Evolutionary conservation across 2,329 filamentous ascomycete species (phyloP).

Genomic region (Fusarium sambucinum): DNA sequence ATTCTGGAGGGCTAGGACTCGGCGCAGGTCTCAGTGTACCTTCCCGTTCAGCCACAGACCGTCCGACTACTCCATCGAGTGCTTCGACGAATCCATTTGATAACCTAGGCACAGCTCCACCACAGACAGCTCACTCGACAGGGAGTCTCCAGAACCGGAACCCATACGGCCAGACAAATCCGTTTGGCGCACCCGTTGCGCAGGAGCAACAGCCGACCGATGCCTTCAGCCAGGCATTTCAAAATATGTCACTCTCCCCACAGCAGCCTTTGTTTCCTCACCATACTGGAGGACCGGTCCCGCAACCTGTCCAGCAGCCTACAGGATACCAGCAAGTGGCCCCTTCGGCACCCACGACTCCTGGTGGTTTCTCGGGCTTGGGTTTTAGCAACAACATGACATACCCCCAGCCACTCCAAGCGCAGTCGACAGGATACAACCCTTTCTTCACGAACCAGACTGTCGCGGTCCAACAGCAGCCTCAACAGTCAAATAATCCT

Average conservation of each 20-base stretch:
- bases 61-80: conserved; percentile 57
- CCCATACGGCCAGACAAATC: conserved; percentile 71
- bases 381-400: conserved; percentile 59
- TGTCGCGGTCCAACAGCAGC: conserved; percentile 50
- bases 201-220: conserved; percentile 51
- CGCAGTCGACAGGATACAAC: conserved; percentile 61
- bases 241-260: conserved; percentile 76
- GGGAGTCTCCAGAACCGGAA: conserved; percentile 70
- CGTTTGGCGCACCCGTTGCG: conserved; percentile 69
- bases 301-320: conserved; percentile 57
- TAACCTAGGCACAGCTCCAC: conserved; percentile 64
- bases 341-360: conserved; percentile 57
- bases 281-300: conserved; percentile 73
- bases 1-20: conserved; percentile 48
- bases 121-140: conserved; percentile 74
- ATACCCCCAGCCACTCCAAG: conserved; percentile 57
- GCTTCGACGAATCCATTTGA: conserved; percentile 77
- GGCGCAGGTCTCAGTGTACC: conserved; percentile 52
- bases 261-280: conserved; percentile 77
- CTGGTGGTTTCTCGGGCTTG: conserved; percentile 56
- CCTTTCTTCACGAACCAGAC: conserved; percentile 62
- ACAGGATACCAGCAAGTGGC: conserved; percentile 60
- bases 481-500: conserved; percentile 49
- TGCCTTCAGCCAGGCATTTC: conserved; percentile 75
- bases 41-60: conserved; percentile 48